A percentile compares a stretch with the other conserved stretches of the same genome.
phyloP scores from a whole-genome alignment of 768 basidiomycete genomes.

The Hortiboletus flavorubellus region DNA sequence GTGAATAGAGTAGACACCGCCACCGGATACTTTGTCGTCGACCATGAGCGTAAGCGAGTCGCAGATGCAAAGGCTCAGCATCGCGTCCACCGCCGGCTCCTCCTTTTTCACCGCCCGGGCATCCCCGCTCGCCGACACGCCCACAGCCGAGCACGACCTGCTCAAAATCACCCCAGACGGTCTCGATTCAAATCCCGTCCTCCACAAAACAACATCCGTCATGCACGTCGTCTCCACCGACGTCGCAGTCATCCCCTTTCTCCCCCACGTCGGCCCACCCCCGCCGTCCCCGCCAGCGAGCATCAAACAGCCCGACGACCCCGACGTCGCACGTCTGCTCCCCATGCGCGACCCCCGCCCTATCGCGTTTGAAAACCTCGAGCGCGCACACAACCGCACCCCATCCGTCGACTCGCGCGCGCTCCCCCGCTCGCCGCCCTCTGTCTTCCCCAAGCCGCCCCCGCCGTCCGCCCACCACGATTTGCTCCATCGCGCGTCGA shows the following conservation, averaged over 20 bases:
- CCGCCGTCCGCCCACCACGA: constrained; percentile 16
- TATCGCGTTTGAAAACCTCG: constrained; percentile 28
- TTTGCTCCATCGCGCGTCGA: constrained; percentile 45
- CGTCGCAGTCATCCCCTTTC: background rate
- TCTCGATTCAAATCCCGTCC: constrained; percentile 38
- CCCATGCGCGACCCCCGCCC: constrained; percentile 12
- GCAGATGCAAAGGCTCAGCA: constrained; percentile 22
- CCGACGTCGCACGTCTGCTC: too few species aligned
- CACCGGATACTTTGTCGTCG: too few species aligned
- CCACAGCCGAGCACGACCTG: constrained; percentile 25
- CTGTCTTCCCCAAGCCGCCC: constrained; percentile 17
- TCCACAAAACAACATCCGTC: constrained; percentile 33
- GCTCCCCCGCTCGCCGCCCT: constrained; percentile 18
- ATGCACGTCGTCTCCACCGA: constrained; percentile 30
- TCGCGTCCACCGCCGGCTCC: constrained; percentile 24
- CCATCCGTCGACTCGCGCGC: constrained; percentile 32
- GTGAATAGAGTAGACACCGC: constrained; percentile 19
- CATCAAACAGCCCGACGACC: constrained; percentile 24
- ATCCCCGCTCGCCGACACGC: constrained; percentile 24
- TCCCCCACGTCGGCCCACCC: constrained; percentile 43
- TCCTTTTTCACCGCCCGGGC: constrained; percentile 29
- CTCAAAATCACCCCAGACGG: constrained; percentile 28
- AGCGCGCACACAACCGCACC: constrained; percentile 25
- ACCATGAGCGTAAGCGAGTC: constrained; percentile 4
- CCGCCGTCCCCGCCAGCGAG: constrained; percentile 55